Evolutionary conservation across 2,329 filamentous ascomycete genomes (phyloP).

Genomic region (Aspergillaceae sp.): DNA sequence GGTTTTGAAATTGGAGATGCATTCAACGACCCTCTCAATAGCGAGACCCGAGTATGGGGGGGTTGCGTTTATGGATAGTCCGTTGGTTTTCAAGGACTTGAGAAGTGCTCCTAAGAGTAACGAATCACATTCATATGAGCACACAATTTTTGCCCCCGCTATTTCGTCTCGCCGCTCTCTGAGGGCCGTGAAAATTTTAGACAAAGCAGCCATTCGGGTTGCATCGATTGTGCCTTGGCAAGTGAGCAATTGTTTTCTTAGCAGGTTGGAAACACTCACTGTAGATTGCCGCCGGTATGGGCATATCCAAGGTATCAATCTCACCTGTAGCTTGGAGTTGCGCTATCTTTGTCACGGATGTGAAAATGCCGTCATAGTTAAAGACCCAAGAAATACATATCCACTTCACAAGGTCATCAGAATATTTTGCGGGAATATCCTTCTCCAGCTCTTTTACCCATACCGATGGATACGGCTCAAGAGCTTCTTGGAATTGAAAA

Average conservation of each 20-base stretch:
- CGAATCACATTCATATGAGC: background rate
- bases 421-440: background rate
- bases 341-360: background rate
- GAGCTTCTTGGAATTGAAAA: conserved; percentile 2
- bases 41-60: background rate
- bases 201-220: background rate
- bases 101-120: background rate
- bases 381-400: conserved; percentile 1
- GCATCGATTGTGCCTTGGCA: background rate
- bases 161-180: background rate
- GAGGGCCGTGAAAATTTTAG: background rate
- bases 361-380: background rate
- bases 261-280: background rate
- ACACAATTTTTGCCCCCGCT: background rate
- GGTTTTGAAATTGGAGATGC: background rate
- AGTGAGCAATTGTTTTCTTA: background rate
- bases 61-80: background rate
- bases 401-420: background rate
- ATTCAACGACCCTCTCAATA: background rate
- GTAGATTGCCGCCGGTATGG: background rate
- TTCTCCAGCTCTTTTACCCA: background rate
- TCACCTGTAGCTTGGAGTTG: background rate
- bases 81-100: background rate
- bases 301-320: background rate
- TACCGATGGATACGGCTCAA: background rate